Evolutionary conservation across 441 rosid genomes (phyloP).

Genomic region (Adansonia madagascariensis): DNA sequence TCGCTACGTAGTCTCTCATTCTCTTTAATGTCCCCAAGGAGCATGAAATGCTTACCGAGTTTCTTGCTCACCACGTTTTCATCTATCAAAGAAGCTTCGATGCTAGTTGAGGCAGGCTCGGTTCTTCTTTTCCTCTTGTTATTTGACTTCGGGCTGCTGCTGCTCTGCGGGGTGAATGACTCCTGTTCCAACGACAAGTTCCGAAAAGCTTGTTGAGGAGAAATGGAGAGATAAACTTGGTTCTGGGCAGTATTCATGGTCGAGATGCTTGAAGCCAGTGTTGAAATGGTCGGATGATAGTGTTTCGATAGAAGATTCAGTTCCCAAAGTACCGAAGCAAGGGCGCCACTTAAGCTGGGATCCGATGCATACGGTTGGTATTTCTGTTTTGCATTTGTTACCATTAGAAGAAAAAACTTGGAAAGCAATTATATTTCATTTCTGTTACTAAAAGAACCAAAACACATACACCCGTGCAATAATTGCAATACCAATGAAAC

Average conservation of each 20-base stretch:
- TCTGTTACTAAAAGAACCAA: not conserved
- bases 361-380: slow-evolving; percentile 80
- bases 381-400: slow-evolving; percentile 43
- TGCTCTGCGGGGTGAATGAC: slow-evolving; percentile 47
- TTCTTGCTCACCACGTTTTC: slow-evolving; percentile 60
- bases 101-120: slow-evolving; percentile 16
- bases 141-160: slow-evolving; percentile 43
- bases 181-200: slow-evolving; percentile 61
- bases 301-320: slow-evolving; percentile 77
- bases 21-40: slow-evolving; percentile 59
- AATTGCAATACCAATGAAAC: not conserved
- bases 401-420: not conserved
- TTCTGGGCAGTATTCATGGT: slow-evolving; percentile 62
- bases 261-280: slow-evolving; percentile 59
- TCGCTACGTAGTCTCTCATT: slow-evolving; percentile 61
- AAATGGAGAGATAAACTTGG: slow-evolving; percentile 57
- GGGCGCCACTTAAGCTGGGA: slow-evolving; percentile 91
- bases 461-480: not conserved
- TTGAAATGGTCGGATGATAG: slow-evolving; percentile 75
- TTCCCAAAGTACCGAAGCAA: slow-evolving; percentile 95
- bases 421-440: not conserved
- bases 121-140: slow-evolving; percentile 57
- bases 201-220: slow-evolving; percentile 75
- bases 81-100: slow-evolving; percentile 29
- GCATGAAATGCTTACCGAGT: slow-evolving; percentile 54